Conservation (phyloP, 2,329 filamentous ascomycete species). For the Phaeomoniella chlamydospora region DNA sequence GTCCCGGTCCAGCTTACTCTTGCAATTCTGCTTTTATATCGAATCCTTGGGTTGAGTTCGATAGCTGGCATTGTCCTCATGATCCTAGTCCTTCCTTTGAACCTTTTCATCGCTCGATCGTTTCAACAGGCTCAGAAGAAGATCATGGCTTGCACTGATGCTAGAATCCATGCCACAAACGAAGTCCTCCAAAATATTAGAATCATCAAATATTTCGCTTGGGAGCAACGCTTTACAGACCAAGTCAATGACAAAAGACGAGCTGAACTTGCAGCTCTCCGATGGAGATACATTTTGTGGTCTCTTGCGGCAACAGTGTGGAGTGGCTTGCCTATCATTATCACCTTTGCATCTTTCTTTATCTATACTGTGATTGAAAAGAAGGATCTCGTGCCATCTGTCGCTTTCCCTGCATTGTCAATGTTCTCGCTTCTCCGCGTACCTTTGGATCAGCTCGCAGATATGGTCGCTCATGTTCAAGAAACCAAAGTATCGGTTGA, state of each 20-base stretch:
- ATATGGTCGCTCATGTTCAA: slow-evolving; percentile 97
- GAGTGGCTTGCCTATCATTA: slow-evolving; percentile 89
- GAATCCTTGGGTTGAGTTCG: slow-evolving; percentile 80
- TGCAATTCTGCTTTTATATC: slow-evolving; percentile 69
- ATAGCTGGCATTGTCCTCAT: slow-evolving; percentile 88
- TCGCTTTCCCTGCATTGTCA: slow-evolving; percentile 91
- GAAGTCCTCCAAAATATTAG: slow-evolving; percentile 94
- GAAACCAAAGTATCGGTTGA: slow-evolving; percentile 95
- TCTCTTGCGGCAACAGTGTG: slow-evolving; percentile 82
- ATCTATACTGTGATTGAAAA: slow-evolving; percentile 82
- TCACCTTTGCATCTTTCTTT: slow-evolving; percentile 92
- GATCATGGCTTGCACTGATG: slow-evolving; percentile 87
- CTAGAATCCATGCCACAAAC: slow-evolving; percentile 90
- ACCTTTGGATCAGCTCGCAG: slow-evolving; percentile 85
- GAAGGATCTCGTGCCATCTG: slow-evolving; percentile 77
- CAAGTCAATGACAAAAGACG: slow-evolving; percentile 80
- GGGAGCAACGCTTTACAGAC: slow-evolving; percentile 81
- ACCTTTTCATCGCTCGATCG: slow-evolving; percentile 72
- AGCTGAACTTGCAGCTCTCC: slow-evolving; percentile 62
- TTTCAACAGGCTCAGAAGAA: slow-evolving; percentile 79
- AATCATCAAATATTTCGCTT: slow-evolving; percentile 98
- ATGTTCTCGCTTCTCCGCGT: slow-evolving; percentile 89
- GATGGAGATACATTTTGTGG: slow-evolving; percentile 80
- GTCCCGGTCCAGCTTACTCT: slow-evolving; percentile 80
- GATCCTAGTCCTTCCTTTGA: slow-evolving; percentile 75